phyloP scores from a whole-genome alignment of 352 stramenopile genomes.

The Pilasporangium apinafurcum region DNA sequence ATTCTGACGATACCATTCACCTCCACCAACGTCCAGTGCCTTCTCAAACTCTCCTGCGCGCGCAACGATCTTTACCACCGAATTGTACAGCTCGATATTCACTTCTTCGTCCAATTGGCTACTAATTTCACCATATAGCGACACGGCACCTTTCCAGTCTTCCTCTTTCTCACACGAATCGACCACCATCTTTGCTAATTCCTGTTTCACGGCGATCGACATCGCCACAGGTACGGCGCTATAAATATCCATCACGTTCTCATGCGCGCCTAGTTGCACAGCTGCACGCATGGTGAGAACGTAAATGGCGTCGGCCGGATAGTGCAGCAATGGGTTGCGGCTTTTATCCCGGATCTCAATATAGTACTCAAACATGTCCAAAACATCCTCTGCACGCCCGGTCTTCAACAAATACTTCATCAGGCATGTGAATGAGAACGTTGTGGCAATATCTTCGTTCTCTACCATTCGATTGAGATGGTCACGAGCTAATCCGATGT shows the following conservation, averaged over 20 bases:
- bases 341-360: conserved; percentile 39
- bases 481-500: conserved; percentile 31
- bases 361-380: conserved; percentile 61
- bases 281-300: conserved; percentile 54
- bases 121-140: conserved; percentile 71
- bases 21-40: conserved; percentile 78
- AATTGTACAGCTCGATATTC: conserved; percentile 76
- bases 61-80: conserved; percentile 78
- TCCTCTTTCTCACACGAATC: conserved; percentile 50
- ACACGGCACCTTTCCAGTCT: conserved; percentile 73
- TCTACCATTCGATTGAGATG: conserved; percentile 43
- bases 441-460: conserved; percentile 37
- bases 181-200: conserved; percentile 42
- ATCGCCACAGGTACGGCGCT: conserved; percentile 25
- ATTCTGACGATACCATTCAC: conserved; percentile 82
- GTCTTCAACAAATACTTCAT: conserved; percentile 61
- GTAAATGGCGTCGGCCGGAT: conserved; percentile 56
- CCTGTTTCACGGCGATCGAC: conserved; percentile 45
- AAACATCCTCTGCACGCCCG: conserved; percentile 27
- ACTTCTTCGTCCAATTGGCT: conserved; percentile 38
- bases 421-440: conserved; percentile 65
- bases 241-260: conserved; percentile 59
- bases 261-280: conserved; percentile 37
- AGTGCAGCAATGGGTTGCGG: conserved; percentile 56
- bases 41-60: conserved; percentile 78